Base-by-base conservation (phyloP, 225 moss, liverwort and hornwort genomes). In the Takakia lepidozioides region DNA sequence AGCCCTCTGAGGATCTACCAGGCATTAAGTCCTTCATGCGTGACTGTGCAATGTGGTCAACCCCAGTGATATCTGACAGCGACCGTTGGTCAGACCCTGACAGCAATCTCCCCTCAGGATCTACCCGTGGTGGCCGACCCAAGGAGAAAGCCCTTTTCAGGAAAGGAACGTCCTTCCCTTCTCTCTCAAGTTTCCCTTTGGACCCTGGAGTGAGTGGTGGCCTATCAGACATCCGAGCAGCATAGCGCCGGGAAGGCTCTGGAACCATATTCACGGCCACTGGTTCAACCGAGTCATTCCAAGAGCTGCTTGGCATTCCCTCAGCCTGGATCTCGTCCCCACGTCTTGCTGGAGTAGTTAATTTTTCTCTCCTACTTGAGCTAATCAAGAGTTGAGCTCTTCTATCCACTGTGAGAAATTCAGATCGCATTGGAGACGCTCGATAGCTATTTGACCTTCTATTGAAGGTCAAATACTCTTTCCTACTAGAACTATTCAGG, bases 31-130 rank as follows among this genome's bases (percentile, higher is more conserved):
- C 74, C 17, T 76, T 71, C 38, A 66, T 80, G 30, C 78, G 73
- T 14, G 65, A 61, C 25, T 75, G 71, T 18, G 62, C 70, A 44
- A 79, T 58, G 35, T 80, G 68, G 8, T 75, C 85, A 36, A 85
- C 46, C 4, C 80, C 78, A 25, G 78, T 69, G 43, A 78, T 71
- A 36, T 85, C 88, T 4, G 88, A 92, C 85, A 92, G 69, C 25
- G 82, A 85, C 45, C 88, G 62, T 46, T 82, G 62, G 55, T 80
- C 72, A 23, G 44, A 48, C 27, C 70, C 62, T 26, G 63, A 62
- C 18, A 79, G 71, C 40, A 85, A 72, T 36, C 61, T 68, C 24
- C 68, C 76, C 36, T 75, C 72, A 0, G 68, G 56, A 39, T 78
- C 68, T 13, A 66, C 23, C 17, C 63, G 52, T 19, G 40, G 26